Evolutionary conservation across 306 rosid species (phyloP), one percentile per base, ranked within the genome.

Genomic region (Fragaria iinumae): DNA sequence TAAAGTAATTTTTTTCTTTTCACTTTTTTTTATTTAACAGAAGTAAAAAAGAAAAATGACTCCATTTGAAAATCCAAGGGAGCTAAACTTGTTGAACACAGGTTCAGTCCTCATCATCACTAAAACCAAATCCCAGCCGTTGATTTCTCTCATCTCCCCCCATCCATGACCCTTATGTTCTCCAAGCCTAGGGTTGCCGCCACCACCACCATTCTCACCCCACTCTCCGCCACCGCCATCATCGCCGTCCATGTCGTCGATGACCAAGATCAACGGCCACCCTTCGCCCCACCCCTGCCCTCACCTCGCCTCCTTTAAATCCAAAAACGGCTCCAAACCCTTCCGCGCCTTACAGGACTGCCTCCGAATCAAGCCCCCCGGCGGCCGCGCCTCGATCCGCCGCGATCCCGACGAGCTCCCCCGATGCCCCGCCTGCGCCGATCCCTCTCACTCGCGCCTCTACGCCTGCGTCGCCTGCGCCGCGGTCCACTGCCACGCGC

Each of bases 391-490:
- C 53, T 78, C 96, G 74, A 84, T 93, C 83, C 86, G 95, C 63
- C 93, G 98, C 16, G 93, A 91, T 20, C 91, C 95, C 8, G 10
- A 86, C 53, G 97, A 93, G 80, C 75, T 88, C 14, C 95, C 98
- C 5, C 84, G 87, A 55, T 93, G 98, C 71, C 80, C 41, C 76
- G 29, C 81, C 49, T 93, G 98, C 64, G 93, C 89, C 1, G 84
- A 80, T 27, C 85, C 89, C 4, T 52, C 84, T 0, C 88, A 80
- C 14, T 50, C 95, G 8, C 82, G 93, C 25, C 93, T 93, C 12
- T 88, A 83, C 75, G 96, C 91, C 0, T 93, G 98, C 63, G 78
- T 93, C 64, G n/a, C 90, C 1, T 93, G 98, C 81, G 94, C 98
- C 14, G 88, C 91, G 32, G 86, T 91, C 11, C 88, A 86, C 34